These are phyloP conservation scores for Sclerotinia spermophila DNA, from an alignment of 2,329 filamentous ascomycete species.

Conservation along the genomic window DNA sequence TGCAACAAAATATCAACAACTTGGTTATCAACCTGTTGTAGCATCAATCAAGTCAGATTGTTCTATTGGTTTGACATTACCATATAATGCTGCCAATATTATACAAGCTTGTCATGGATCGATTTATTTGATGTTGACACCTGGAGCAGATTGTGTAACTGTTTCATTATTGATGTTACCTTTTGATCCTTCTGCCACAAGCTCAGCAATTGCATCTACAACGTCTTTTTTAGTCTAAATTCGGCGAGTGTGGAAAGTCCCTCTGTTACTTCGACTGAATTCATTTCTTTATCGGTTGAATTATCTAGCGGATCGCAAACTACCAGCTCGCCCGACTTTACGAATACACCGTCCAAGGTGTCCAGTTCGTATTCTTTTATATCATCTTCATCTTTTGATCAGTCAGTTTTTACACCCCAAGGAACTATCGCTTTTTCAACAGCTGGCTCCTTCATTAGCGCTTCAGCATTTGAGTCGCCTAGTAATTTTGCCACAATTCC, in stretches of 20 bases:
- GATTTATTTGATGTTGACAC: conserved; percentile 8
- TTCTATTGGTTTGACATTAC: conserved; percentile 19
- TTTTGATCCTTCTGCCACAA: conserved; percentile 1
- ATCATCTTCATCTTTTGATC: neutral
- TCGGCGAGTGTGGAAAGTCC: conserved; percentile 16
- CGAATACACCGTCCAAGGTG: conserved; percentile 4
- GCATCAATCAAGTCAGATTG: conserved; percentile 22
- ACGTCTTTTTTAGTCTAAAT: conserved; percentile 19
- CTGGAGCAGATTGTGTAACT: neutral
- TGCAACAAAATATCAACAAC: neutral
- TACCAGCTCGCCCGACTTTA: conserved; percentile 12
- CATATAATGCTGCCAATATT: conserved; percentile 21
- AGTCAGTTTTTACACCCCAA: neutral
- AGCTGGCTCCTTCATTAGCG: neutral
- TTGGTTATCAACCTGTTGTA: conserved; percentile 21
- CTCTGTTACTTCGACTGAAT: neutral
- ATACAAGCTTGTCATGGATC: conserved; percentile 14
- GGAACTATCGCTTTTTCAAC: neutral
- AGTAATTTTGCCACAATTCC: neutral
- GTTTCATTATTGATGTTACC: conserved; percentile 11
- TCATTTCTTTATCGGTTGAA: conserved; percentile 7
- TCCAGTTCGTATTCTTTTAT: conserved; percentile 7
- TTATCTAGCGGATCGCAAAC: conserved; percentile 5
- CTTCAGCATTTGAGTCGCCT: neutral
- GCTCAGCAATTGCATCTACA: neutral